phyloP scores from a whole-genome alignment of 768 basidiomycete genomes.

The Plicaturopsis crispa region DNA sequence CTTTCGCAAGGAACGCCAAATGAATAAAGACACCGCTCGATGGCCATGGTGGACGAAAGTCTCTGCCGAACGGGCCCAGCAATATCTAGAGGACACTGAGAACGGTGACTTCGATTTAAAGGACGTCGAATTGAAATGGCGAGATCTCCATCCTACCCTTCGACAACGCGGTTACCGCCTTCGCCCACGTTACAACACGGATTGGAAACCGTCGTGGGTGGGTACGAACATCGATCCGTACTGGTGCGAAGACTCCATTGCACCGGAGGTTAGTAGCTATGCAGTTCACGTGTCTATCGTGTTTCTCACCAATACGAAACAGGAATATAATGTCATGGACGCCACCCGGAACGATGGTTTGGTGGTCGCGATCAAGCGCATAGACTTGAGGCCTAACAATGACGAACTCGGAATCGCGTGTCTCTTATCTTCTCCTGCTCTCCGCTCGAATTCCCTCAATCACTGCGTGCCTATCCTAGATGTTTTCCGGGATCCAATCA shows the following conservation, averaged over 20 bases:
- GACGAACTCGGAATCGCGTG: slow-evolving; percentile 2
- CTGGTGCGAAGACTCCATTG: too few species aligned
- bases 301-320: too few species aligned
- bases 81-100: too few species aligned
- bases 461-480: slow-evolving; percentile 11
- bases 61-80: too few species aligned
- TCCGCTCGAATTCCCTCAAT: slow-evolving; percentile 8
- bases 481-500: slow-evolving; percentile 3
- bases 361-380: slow-evolving; percentile 8
- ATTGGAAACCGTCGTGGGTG: slow-evolving; percentile 12
- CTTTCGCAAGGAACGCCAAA: too few species aligned
- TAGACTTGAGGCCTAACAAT: neutral
- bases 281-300: too few species aligned
- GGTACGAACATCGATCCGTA: too few species aligned
- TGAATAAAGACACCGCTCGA: too few species aligned
- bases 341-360: slow-evolving; percentile 5
- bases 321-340: slow-evolving; percentile 2
- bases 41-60: too few species aligned
- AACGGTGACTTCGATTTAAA: too few species aligned
- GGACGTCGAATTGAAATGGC: slow-evolving; percentile 7
- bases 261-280: too few species aligned
- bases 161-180: slow-evolving; percentile 8
- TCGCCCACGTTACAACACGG: slow-evolving; percentile 7
- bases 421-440: slow-evolving; percentile 3
- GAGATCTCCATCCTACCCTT: slow-evolving; percentile 6